Evolutionary conservation across 371 early-diverging fungal genomes (phyloP).

Genomic region (Apophysomyces elegans): DNA sequence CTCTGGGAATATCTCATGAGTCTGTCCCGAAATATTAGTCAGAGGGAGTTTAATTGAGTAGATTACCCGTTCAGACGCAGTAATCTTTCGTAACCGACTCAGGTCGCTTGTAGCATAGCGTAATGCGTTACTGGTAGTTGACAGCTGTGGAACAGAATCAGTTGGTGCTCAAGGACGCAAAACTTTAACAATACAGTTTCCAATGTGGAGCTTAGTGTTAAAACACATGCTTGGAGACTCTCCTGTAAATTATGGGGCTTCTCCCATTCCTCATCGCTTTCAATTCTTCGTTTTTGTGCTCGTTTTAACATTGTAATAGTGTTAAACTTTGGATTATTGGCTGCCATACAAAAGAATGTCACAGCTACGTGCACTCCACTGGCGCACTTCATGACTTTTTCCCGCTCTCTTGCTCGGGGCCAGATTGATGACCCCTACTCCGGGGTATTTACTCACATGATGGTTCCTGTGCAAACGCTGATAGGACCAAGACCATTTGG

Average conservation of each 20-base stretch:
- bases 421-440: too few species aligned
- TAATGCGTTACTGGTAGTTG: not conserved
- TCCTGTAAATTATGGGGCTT: not conserved
- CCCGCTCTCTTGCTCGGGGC: too few species aligned
- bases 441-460: too few species aligned
- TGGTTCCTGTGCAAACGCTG: too few species aligned
- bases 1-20: not conserved
- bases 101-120: not conserved
- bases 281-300: not conserved
- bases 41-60: not conserved
- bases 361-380: too few species aligned
- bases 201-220: not conserved
- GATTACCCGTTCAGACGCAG: not conserved
- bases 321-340: too few species aligned
- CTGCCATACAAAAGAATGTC: too few species aligned
- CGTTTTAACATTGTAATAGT: not conserved
- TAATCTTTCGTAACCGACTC: not conserved
- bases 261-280: slow-evolving; percentile 1
- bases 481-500: too few species aligned
- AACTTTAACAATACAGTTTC: not conserved
- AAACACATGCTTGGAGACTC: not conserved
- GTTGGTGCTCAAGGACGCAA: not conserved
- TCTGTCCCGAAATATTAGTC: not conserved
- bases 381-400: too few species aligned
- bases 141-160: not conserved